Percentiles rank a stretch among this genome's conserved stretches.
These are phyloP conservation scores for Ogataea degrootiae DNA, from an alignment of 805 yeast genomes.

Conservation along the genomic window DNA sequence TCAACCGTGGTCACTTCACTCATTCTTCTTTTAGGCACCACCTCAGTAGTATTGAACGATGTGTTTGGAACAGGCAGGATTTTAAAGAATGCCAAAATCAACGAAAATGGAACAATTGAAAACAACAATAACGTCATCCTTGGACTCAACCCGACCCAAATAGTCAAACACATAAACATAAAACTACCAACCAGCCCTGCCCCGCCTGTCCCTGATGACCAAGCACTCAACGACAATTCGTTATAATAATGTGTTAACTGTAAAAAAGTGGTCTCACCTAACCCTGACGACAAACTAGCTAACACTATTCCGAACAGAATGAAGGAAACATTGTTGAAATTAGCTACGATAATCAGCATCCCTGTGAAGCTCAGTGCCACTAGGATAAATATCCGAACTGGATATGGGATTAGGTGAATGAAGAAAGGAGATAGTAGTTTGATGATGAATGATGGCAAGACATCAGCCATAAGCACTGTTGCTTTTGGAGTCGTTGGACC, in stretches of 20 bases:
- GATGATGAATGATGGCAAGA: conserved; percentile 71
- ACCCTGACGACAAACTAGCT: conserved; percentile 82
- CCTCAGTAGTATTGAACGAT: background rate
- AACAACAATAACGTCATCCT: conserved; percentile 53
- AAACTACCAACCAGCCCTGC: conserved; percentile 89
- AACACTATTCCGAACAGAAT: conserved; percentile 65
- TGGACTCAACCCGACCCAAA: conserved; percentile 55
- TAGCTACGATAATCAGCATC: conserved; percentile 60
- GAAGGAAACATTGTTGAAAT: conserved; percentile 30
- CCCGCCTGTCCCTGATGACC: conserved; percentile 94
- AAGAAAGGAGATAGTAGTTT: conserved; percentile 77
- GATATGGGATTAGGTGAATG: conserved; percentile 61
- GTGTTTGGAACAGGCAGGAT: conserved; percentile 21
- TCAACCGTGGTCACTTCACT: background rate
- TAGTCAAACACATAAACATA: conserved; percentile 64
- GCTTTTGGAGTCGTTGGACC: conserved; percentile 84
- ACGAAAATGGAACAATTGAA: conserved; percentile 32
- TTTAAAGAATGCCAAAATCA: conserved; percentile 23
- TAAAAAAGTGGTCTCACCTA: conserved; percentile 86
- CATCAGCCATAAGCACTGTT: conserved; percentile 77
- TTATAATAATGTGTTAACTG: conserved; percentile 79
- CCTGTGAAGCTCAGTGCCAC: conserved; percentile 63
- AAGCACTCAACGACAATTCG: conserved; percentile 61
- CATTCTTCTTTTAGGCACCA: background rate
- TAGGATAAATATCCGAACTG: conserved; percentile 45